These are phyloP conservation scores for Penicillium verhagenii DNA, from an alignment of 495 filamentous ascomycete genomes.

Conservation along the genomic window DNA sequence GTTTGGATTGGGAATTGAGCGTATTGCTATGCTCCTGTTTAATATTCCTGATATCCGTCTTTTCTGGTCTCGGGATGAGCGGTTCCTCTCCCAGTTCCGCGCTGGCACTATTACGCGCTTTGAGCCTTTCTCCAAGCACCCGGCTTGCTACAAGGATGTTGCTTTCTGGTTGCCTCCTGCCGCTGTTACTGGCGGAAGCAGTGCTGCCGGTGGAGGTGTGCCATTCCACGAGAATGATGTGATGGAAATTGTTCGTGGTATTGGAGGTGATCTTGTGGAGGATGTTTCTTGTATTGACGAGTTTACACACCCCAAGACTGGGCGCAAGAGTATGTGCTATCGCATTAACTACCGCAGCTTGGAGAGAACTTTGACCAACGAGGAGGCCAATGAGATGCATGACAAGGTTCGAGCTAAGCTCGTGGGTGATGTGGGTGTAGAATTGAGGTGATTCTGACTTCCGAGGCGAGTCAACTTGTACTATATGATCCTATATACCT, in stretches of 20 bases:
- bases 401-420: slow-evolving; percentile 59
- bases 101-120: slow-evolving; percentile 67
- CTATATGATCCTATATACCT: slow-evolving; percentile 12
- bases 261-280: slow-evolving; percentile 81
- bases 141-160: slow-evolving; percentile 84
- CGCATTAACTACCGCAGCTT: slow-evolving; percentile 88
- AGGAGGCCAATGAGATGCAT: slow-evolving; percentile 75
- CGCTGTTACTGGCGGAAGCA: slow-evolving; percentile 34
- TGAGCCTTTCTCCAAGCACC: slow-evolving; percentile 84
- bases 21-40: slow-evolving; percentile 95
- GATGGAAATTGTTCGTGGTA: slow-evolving; percentile 85
- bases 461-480: slow-evolving; percentile 2
- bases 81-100: slow-evolving; percentile 82
- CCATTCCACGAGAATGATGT: slow-evolving; percentile 91
- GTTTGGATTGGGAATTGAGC: slow-evolving; percentile 88
- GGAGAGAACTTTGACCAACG: slow-evolving; percentile 82
- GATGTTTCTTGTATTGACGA: slow-evolving; percentile 80
- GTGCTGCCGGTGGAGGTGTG: slow-evolving; percentile 52
- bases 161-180: slow-evolving; percentile 81
- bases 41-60: slow-evolving; percentile 95
- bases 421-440: slow-evolving; percentile 69
- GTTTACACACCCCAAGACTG: slow-evolving; percentile 86
- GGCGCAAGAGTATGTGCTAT: slow-evolving; percentile 82
- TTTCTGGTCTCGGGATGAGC: slow-evolving; percentile 84
- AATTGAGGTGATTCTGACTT: slow-evolving; percentile 61